Evolutionary conservation across 805 yeast genomes (phyloP), one percentile per base, ranked within the genome.

Genomic region (Wickerhamiella allomyrinae): DNA sequence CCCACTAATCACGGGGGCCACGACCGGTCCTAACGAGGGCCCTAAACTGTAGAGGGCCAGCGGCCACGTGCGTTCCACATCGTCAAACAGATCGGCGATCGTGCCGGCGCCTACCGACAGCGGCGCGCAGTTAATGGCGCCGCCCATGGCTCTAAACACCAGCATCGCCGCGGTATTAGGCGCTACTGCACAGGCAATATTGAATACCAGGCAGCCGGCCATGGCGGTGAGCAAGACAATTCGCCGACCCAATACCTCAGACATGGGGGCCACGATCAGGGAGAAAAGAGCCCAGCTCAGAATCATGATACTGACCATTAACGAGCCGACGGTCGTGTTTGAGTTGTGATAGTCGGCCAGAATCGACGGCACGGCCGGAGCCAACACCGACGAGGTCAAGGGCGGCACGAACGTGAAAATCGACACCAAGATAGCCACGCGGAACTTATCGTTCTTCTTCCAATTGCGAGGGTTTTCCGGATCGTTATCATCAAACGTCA

Each of bases 221-320:
- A 73, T 67, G 10, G 78, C 68, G 11, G 59, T 46, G 42, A 73
- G 68, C 44, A 77, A 68, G 4, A 81, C 79, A 3, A 67, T 55
- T 44, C 68, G 64, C 34, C 87, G 61, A 2, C 87, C 89, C 46
- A 71, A 69, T 45, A 76, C 64, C 53, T 80, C 89, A 36, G 80
- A 72, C 10, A 80, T 52, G 2, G 87, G 87, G 1, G 83, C 79
- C 44, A 77, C 62, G 24, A 79, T 51, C 39, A 79, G 58, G 1
- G 86, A 85, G 10, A 79, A 79, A 17, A 73, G 46, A 0, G 83
- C 84, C 68, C 82, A 68, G 1, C 85, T 83, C 49, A 77, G 65
- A n/a, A 79, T 69, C 64, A 74, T 77, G 27, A 79, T 68, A 0
- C 81, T 71, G 3, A 79, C 77, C 22, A 74, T 71, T 47, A 77